Evolutionary conservation across 805 yeast genomes (phyloP).

Genomic region (Schizosaccharomyces lindneri): DNA sequence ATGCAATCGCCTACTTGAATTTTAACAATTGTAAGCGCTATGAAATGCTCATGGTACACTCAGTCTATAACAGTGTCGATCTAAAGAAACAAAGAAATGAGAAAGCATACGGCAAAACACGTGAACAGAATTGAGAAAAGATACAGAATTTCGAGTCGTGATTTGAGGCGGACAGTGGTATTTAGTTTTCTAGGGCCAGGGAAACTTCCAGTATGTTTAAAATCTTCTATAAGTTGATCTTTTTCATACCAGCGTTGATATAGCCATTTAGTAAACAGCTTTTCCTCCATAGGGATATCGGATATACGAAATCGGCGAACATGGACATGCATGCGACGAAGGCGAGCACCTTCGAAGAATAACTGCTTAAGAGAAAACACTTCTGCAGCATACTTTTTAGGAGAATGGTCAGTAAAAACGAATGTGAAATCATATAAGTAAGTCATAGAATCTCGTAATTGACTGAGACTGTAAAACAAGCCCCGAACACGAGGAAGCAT

Average conservation of each 20-base stretch:
- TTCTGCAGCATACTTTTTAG: slow-evolving; percentile 19
- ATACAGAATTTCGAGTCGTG: background rate
- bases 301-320: slow-evolving; percentile 30
- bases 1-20: too few species aligned
- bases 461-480: slow-evolving; percentile 35
- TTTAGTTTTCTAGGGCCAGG: background rate
- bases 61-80: too few species aligned
- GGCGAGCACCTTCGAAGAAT: slow-evolving; percentile 48
- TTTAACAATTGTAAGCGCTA: too few species aligned
- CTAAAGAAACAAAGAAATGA: background rate
- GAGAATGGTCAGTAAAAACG: slow-evolving; percentile 45
- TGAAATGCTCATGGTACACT: too few species aligned
- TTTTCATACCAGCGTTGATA: slow-evolving; percentile 49
- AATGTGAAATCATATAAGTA: slow-evolving; percentile 59
- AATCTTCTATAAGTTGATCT: slow-evolving; percentile 37
- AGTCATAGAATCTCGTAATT: slow-evolving; percentile 18
- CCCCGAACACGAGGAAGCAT: slow-evolving; percentile 73
- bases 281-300: slow-evolving; percentile 41
- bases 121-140: background rate
- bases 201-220: slow-evolving; percentile 8
- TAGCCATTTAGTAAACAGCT: slow-evolving; percentile 51
- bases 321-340: slow-evolving; percentile 38
- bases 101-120: background rate
- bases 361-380: slow-evolving; percentile 48
- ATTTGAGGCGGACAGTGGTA: background rate